Evolutionary conservation across 306 rosid species (phyloP).

Genomic region (Amphicarpaea edgeworthii): DNA sequence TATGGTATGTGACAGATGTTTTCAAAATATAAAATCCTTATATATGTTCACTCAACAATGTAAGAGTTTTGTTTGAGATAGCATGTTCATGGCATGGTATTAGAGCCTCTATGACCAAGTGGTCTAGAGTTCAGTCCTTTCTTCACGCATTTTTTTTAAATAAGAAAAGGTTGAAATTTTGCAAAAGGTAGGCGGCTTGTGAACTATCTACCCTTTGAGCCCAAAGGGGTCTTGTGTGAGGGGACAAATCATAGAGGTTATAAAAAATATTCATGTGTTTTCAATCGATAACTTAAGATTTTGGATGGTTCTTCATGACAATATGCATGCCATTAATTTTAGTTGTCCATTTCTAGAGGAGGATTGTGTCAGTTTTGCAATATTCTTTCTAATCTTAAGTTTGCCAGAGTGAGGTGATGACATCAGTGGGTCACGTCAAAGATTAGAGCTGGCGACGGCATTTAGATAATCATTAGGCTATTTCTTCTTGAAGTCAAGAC

Average conservation of each 20-base stretch:
- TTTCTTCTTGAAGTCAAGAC: background rate
- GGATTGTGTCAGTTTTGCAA: background rate
- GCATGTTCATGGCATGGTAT: constrained; percentile 3
- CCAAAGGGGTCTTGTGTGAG: background rate
- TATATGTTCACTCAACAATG: background rate
- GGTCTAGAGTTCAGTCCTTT: background rate
- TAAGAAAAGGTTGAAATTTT: constrained; percentile 2
- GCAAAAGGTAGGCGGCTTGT: background rate
- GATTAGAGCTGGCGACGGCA: too few relatives aligned
- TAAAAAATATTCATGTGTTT: background rate
- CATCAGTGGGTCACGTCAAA: too few relatives aligned
- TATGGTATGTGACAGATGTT: constrained; percentile 26
- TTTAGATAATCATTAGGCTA: background rate
- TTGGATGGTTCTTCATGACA: background rate
- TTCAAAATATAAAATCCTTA: constrained; percentile 5
- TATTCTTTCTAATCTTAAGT: constrained; percentile 16
- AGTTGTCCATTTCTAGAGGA: background rate
- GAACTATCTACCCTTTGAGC: background rate
- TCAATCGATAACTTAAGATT: background rate
- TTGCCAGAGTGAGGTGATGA: too few relatives aligned
- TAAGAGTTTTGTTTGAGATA: background rate
- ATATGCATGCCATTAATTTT: background rate
- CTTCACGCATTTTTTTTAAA: background rate
- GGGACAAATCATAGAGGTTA: background rate
- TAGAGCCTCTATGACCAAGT: background rate